A percentile compares a stretch with the other conserved stretches of the same genome.
Evolutionary conservation across 306 rosid genomes (phyloP).

Genomic region (Abrus precatorius): DNA sequence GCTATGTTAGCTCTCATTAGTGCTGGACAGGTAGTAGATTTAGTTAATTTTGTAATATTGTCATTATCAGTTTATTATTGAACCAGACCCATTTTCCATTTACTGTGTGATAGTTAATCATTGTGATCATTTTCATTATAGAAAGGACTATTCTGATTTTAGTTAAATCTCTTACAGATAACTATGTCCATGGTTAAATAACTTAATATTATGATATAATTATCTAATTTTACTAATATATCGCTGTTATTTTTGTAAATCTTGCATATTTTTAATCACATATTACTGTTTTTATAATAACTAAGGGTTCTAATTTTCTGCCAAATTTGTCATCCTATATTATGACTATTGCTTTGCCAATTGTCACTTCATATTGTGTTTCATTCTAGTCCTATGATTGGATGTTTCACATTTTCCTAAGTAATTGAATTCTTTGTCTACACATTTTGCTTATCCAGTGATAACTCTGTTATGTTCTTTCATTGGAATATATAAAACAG

Average conservation of each 20-base stretch:
- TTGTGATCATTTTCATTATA: conserved; percentile 23
- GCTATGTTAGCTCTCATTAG: conserved; percentile 79
- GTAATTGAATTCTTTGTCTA: not conserved
- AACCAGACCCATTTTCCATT: conserved; percentile 7
- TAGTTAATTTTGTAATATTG: conserved; percentile 28
- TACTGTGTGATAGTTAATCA: conserved; percentile 24
- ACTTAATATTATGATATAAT: not conserved
- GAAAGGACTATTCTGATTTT: conserved; percentile 16
- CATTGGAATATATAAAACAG: conserved; percentile 46
- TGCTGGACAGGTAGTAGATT: conserved; percentile 76
- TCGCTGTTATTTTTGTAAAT: not conserved
- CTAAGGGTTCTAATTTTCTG: too few species aligned
- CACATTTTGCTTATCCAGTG: not conserved
- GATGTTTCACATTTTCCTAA: not conserved
- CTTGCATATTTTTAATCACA: not conserved
- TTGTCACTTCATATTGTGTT: too few species aligned
- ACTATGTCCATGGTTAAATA: not conserved
- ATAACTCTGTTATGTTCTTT: too few species aligned
- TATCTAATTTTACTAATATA: not conserved
- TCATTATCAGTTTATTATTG: conserved; percentile 37
- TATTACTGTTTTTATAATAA: too few species aligned
- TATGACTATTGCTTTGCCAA: too few species aligned
- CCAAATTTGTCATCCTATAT: too few species aligned
- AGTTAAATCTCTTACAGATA: too few species aligned
- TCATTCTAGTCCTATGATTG: too few species aligned